Evolutionary conservation across 1,284 basidiomycete genomes (phyloP).

Genomic region (Termitomyces sp.): DNA sequence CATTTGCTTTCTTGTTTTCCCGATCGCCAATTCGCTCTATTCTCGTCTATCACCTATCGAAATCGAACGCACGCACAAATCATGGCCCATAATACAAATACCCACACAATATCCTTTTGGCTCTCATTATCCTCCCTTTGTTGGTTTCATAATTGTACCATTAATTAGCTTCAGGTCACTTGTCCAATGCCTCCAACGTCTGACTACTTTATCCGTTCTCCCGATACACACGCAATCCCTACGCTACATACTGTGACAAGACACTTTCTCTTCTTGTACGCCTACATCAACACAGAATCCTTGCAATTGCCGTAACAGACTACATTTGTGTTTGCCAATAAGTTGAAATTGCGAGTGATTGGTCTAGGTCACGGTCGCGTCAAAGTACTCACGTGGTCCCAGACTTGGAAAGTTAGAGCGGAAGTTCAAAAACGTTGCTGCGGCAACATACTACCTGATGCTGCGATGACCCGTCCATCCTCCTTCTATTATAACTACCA

Average conservation of each 20-base stretch:
- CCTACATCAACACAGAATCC: neutral
- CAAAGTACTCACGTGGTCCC: neutral
- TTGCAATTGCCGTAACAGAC: neutral
- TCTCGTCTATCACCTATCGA: slow-evolving; percentile 14
- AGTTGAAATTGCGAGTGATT: neutral
- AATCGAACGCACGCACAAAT: slow-evolving; percentile 14
- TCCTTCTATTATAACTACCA: slow-evolving; percentile 11
- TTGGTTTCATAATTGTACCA: slow-evolving; percentile 12
- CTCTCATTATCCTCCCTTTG: neutral
- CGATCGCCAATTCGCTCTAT: slow-evolving; percentile 2
- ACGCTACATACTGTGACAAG: neutral
- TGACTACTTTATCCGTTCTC: neutral
- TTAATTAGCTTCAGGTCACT: slow-evolving; percentile 1
- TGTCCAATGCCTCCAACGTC: neutral
- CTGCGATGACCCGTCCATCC: neutral
- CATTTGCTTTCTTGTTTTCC: slow-evolving; percentile 13
- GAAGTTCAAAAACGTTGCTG: slow-evolving; percentile 1
- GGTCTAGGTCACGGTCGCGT: neutral
- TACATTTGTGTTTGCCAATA: neutral
- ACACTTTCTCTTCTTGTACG: neutral
- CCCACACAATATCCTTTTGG: slow-evolving; percentile 1
- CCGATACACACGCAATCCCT: slow-evolving; percentile 1
- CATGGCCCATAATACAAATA: slow-evolving; percentile 2
- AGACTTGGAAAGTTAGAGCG: neutral
- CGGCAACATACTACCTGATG: slow-evolving; percentile 1